Percentiles rank a stretch among this genome's conserved stretches.
Evolutionary conservation across 1,139 yeast genomes (phyloP).

Genomic region (Hansenula lynferdii): DNA sequence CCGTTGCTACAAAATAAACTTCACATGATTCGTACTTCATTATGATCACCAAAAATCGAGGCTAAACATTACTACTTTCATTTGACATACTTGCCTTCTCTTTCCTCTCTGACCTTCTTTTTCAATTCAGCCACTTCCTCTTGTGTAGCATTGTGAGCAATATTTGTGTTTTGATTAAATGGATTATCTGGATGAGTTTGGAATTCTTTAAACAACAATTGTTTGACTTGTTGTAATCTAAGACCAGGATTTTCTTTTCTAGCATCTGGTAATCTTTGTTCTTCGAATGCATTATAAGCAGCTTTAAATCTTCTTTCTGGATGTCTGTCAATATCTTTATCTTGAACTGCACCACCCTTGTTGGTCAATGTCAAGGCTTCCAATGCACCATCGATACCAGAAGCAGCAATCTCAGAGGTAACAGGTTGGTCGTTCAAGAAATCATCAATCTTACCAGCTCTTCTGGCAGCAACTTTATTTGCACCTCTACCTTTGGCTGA

Average conservation of each 20-base stretch:
- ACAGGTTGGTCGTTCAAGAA: constrained; percentile 38
- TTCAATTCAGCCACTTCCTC: constrained; percentile 51
- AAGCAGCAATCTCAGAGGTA: constrained; percentile 57
- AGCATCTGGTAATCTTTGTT: constrained; percentile 64
- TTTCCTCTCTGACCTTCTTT: constrained; percentile 43
- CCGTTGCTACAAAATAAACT: not conserved
- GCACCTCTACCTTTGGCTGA: constrained; percentile 62
- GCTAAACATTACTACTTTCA: constrained; percentile 3
- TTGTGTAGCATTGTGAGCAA: constrained; percentile 55
- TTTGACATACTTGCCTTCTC: constrained; percentile 29
- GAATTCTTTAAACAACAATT: constrained; percentile 72
- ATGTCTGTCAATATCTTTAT: constrained; percentile 74
- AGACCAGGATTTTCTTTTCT: constrained; percentile 79
- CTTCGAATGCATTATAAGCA: constrained; percentile 70
- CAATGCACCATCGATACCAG: constrained; percentile 73
- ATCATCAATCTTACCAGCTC: constrained; percentile 62
- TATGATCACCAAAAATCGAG: not conserved
- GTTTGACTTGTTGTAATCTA: constrained; percentile 74
- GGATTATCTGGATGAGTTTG: constrained; percentile 80
- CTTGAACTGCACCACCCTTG: constrained; percentile 47
- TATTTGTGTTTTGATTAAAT: constrained; percentile 65
- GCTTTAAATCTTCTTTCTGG: constrained; percentile 90
- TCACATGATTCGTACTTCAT: not conserved
- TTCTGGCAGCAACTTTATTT: constrained; percentile 60
- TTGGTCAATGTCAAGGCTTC: constrained; percentile 69